Evolutionary conservation across 257 asterid genomes (phyloP).

Genomic region (Lycium barbarum): DNA sequence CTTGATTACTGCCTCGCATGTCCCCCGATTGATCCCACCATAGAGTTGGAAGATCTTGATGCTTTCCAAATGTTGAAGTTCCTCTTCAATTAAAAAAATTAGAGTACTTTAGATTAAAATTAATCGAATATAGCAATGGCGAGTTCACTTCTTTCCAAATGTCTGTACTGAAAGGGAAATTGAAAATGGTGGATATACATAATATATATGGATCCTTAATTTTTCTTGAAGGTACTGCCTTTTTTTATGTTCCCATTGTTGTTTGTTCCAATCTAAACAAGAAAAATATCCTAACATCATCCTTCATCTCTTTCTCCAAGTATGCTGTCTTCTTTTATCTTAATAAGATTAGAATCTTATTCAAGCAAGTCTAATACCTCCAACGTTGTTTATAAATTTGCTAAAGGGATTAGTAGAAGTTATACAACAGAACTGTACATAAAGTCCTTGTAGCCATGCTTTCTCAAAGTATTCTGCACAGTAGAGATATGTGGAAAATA

Average conservation of each 20-base stretch:
- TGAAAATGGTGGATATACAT: not conserved
- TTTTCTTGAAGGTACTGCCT: not conserved
- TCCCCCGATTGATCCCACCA: not conserved
- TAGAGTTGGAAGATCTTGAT: not conserved
- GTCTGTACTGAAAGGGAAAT: not conserved
- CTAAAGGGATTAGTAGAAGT: conserved; percentile 3
- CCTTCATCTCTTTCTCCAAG: not conserved
- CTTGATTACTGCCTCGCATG: not conserved
- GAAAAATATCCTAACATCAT: not conserved
- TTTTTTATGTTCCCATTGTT: not conserved
- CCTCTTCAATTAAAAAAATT: not conserved
- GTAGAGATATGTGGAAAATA: not conserved
- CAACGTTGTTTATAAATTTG: not conserved
- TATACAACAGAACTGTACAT: not conserved
- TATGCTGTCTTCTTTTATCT: not conserved
- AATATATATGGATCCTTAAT: not conserved
- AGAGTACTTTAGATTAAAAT: not conserved
- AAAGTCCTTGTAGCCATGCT: not conserved
- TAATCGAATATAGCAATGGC: not conserved
- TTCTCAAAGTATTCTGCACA: not conserved
- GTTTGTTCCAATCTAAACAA: not conserved
- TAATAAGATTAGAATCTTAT: not conserved
- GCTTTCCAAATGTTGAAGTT: conserved; percentile 3
- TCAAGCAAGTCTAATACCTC: conserved; percentile 10
- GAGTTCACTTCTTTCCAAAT: not conserved